Evolutionary conservation across 2,329 filamentous ascomycete genomes (phyloP).

Genomic region (Lachnellula suecica): DNA sequence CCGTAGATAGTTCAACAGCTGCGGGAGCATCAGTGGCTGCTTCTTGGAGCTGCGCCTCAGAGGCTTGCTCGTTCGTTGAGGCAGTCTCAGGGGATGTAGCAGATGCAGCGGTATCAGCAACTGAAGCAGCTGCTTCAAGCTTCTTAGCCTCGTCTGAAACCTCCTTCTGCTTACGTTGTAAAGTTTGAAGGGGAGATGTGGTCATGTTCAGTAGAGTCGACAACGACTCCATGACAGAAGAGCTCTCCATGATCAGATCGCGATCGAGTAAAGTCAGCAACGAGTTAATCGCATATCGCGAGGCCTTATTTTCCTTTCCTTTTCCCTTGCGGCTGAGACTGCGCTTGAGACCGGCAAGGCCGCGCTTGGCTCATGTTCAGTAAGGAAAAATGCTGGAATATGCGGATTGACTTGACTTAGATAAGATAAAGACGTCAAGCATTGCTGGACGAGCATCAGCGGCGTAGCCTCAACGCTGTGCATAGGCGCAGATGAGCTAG

Average conservation of each 20-base stretch:
- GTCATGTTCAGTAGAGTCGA: slow-evolving; percentile 85
- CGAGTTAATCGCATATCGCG: slow-evolving; percentile 90
- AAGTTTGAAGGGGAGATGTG: slow-evolving; percentile 77
- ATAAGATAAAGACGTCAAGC: slow-evolving; percentile 80
- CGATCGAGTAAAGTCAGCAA: slow-evolving; percentile 85
- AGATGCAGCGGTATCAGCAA: slow-evolving; percentile 22
- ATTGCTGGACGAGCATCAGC: slow-evolving; percentile 93
- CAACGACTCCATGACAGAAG: slow-evolving; percentile 92
- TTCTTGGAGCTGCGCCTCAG: slow-evolving; percentile 16
- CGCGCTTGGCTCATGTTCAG: slow-evolving; percentile 88
- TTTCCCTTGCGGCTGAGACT: slow-evolving; percentile 82
- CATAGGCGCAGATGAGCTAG: slow-evolving; percentile 44
- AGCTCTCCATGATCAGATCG: slow-evolving; percentile 95
- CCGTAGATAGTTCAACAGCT: slow-evolving; percentile 8
- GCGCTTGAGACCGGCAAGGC: slow-evolving; percentile 74
- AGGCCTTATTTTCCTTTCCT: slow-evolving; percentile 77
- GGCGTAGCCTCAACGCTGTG: slow-evolving; percentile 89
- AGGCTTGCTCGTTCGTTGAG: slow-evolving; percentile 13
- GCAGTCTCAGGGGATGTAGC: slow-evolving; percentile 19
- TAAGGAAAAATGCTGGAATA: slow-evolving; percentile 88
- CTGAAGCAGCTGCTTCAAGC: slow-evolving; percentile 29
- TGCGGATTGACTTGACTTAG: slow-evolving; percentile 83
- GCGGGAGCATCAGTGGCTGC: slow-evolving; percentile 8
- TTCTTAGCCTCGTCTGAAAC: slow-evolving; percentile 54
- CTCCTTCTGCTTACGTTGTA: slow-evolving; percentile 83